Evolutionary conservation across 768 basidiomycete genomes (phyloP), one percentile per base, ranked within the genome.

Genomic region (Mycena polygramma): DNA sequence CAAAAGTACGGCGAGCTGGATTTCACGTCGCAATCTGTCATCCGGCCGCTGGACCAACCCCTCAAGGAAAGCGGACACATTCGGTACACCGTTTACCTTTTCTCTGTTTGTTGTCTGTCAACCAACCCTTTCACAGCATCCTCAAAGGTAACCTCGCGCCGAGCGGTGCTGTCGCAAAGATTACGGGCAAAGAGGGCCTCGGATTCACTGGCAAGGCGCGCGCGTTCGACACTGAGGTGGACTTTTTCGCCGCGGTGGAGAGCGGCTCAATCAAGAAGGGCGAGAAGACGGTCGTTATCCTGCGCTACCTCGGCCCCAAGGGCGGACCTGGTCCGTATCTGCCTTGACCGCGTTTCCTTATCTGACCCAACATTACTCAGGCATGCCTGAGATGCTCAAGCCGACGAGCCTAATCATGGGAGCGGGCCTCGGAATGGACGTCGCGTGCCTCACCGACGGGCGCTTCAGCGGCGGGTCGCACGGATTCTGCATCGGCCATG

Each of bases 311-410:
- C 73, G 98, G 98, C 57, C 97, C 97, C 36, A 93, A 95, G 83
- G 97, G 97, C 71, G 98, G 97, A 68, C 97, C 97, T 7, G 41
- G 41, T 41, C 41, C 8, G 41, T 41, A 10, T 15, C 41, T 41
- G 41, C 41, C 11, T 41, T 15, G 10, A 11, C 41, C 41, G 41
- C 41, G 41, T 41, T 10, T 41, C 41, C 41, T 30, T 30, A 15
- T 41, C 41, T 41, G 15, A 41, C 15, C 41, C 41, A 10, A 41
- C 11, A 10, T n/a, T 15, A 41, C 41, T 41, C 15, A 93, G 96
- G 96, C 72, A 99, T 99, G 97, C 97, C 96, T 58, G 98, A 99
- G 85, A 99, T 99, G 98, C 87, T 99, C 68, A 98, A 98, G 80
- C 97, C 97, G 30, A 99, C 97, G 39, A 95, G 94, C 84, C 80